Conservation (phyloP, 1,284 basidiomycete species). For the Cystobasidiaceae sp. region DNA sequence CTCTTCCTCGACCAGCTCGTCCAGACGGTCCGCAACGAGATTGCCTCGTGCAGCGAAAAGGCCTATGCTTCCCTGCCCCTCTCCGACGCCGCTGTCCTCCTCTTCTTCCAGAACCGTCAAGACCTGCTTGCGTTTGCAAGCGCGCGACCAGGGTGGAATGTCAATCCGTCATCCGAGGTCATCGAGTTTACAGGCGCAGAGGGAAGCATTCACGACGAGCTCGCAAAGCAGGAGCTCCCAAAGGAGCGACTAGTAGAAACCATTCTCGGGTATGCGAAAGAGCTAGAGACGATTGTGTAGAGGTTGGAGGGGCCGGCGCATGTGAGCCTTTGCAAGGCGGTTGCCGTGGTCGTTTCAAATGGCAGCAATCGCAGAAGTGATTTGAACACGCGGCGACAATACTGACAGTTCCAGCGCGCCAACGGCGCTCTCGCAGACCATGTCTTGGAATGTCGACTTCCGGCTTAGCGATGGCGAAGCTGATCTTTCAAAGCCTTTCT, state of each 20-base stretch:
- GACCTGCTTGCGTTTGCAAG: conserved; percentile 73
- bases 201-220: conserved; percentile 62
- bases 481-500: too few species aligned
- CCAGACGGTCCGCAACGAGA: conserved; percentile 90
- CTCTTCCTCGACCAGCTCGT: conserved; percentile 86
- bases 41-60: conserved; percentile 84
- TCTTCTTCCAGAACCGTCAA: conserved; percentile 76
- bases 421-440: too few species aligned
- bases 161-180: conserved; percentile 46
- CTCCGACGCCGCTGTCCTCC: conserved; percentile 76
- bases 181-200: conserved; percentile 50
- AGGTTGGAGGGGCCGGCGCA: not conserved
- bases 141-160: conserved; percentile 50
- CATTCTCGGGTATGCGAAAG: conserved; percentile 69
- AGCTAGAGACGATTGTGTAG: conserved; percentile 76
- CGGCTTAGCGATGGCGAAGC: too few species aligned
- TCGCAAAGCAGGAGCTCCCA: conserved; percentile 73
- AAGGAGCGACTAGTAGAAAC: conserved; percentile 71
- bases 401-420: too few species aligned
- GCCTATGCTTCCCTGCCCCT: conserved; percentile 82
- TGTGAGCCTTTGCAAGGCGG: too few species aligned
- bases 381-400: too few species aligned
- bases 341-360: too few species aligned
- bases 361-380: too few species aligned
- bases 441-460: too few species aligned